A percentile compares a stretch with the other conserved stretches of the same genome.
phyloP scores from a whole-genome alignment of 2,329 filamentous ascomycete species.

The Macrophomina phaseolina region DNA sequence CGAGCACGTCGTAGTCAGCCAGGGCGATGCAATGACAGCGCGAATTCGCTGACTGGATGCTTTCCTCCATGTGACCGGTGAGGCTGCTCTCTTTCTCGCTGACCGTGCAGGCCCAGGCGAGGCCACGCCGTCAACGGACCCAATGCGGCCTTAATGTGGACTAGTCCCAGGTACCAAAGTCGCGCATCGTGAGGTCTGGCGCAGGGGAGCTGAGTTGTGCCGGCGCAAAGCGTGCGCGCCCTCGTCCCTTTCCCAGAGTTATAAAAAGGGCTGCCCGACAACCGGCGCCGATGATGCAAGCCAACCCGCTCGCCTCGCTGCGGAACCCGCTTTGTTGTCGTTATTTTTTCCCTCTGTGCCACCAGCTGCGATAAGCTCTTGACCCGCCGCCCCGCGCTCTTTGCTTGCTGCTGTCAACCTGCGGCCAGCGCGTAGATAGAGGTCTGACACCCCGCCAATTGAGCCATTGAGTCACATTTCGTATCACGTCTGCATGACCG shows the following conservation, averaged over 20 bases:
- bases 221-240: constrained; percentile 13
- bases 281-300: neutral
- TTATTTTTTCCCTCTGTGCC: constrained; percentile 1
- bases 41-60: constrained; percentile 19
- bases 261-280: constrained; percentile 14
- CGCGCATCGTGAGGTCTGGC: constrained; percentile 18
- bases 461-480: neutral
- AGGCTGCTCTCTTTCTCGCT: neutral
- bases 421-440: constrained; percentile 21
- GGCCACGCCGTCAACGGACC: constrained; percentile 8
- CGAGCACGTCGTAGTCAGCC: constrained; percentile 22
- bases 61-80: constrained; percentile 21
- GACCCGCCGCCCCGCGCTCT: constrained; percentile 2
- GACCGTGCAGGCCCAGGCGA: constrained; percentile 13
- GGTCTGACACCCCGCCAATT: constrained; percentile 16
- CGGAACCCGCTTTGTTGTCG: neutral
- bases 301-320: constrained; percentile 2
- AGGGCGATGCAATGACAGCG: constrained; percentile 24
- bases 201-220: constrained; percentile 12
- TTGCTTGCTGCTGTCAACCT: neutral
- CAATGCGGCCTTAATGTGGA: constrained; percentile 22
- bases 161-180: constrained; percentile 26
- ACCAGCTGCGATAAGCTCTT: constrained; percentile 18
- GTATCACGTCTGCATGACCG: constrained; percentile 1
- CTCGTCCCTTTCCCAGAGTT: neutral